Evolutionary conservation across 2,329 filamentous ascomycete species (phyloP).

Genomic region (Dactylella cylindrospora): DNA sequence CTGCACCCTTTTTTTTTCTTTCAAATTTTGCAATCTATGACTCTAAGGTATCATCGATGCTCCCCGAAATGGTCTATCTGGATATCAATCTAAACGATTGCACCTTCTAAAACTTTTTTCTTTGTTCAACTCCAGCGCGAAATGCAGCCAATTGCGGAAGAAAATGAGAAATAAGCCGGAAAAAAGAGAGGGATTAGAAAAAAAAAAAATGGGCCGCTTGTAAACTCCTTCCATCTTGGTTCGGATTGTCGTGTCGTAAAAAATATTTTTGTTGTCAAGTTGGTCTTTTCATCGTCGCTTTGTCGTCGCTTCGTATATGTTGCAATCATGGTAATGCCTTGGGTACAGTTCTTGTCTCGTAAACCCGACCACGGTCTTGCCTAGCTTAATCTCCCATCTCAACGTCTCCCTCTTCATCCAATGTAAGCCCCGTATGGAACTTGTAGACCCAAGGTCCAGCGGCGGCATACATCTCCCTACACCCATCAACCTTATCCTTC

Average conservation of each 20-base stretch:
- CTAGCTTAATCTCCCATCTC: slow-evolving; percentile 19
- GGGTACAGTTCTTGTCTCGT: too few species aligned
- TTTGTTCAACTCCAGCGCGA: slow-evolving; percentile 28
- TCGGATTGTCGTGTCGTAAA: too few species aligned
- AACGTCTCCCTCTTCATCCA: slow-evolving; percentile 13
- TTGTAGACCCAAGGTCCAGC: slow-evolving; percentile 15
- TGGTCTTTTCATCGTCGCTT: not conserved
- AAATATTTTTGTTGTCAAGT: too few species aligned
- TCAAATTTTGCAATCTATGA: too few species aligned
- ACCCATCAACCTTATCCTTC: slow-evolving; percentile 22
- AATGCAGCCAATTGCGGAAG: not conserved
- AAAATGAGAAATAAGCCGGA: slow-evolving; percentile 1
- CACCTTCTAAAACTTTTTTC: slow-evolving; percentile 7
- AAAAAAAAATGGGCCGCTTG: slow-evolving; percentile 8
- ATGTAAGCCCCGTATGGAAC: slow-evolving; percentile 18
- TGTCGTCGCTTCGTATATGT: slow-evolving; percentile 10
- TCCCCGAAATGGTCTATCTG: slow-evolving; percentile 33
- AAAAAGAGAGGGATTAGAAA: not conserved
- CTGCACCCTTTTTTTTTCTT: too few species aligned
- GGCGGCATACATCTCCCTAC: slow-evolving; percentile 22
- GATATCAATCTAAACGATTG: slow-evolving; percentile 32
- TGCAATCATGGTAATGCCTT: too few species aligned
- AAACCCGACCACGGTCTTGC: not conserved
- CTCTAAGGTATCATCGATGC: slow-evolving; percentile 14
- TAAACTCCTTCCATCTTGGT: not conserved